Evolutionary conservation across 2,329 filamentous ascomycete species (phyloP).

Genomic region (Rhynchosporium secalis): DNA sequence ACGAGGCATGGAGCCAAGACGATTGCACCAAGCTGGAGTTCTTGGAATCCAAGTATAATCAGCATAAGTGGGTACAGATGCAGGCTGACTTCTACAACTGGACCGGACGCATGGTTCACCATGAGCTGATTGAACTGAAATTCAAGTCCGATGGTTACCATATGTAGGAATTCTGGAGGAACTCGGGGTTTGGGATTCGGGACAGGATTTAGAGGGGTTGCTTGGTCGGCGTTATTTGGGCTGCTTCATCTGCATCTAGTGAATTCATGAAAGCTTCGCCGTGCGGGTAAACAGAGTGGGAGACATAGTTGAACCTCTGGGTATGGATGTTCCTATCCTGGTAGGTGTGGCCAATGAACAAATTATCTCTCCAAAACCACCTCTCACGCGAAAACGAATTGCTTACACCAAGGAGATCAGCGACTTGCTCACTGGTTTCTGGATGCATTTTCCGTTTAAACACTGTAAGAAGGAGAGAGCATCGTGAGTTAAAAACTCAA

Average conservation of each 20-base stretch:
- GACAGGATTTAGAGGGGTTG: not conserved
- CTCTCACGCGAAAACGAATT: not conserved
- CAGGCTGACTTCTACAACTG: conserved; percentile 39
- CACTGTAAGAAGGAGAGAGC: not conserved
- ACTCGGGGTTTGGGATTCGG: not conserved
- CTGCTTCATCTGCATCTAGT: not conserved
- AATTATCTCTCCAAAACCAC: not conserved
- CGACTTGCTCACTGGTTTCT: not conserved
- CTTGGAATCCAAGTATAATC: conserved; percentile 30
- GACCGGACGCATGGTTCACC: conserved; percentile 37
- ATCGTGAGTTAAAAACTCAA: not conserved
- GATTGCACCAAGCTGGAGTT: conserved; percentile 38
- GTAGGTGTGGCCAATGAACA: not conserved
- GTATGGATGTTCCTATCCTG: not conserved
- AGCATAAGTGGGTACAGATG: conserved; percentile 38
- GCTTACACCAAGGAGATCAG: not conserved
- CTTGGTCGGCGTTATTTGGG: not conserved
- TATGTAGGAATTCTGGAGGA: not conserved
- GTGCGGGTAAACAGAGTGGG: not conserved
- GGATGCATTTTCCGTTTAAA: not conserved
- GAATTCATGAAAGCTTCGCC: not conserved
- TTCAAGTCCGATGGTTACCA: conserved; percentile 33
- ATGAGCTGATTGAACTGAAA: conserved; percentile 37
- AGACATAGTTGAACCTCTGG: not conserved
- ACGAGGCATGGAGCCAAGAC: conserved; percentile 33